phyloP scores from a whole-genome alignment of 495 filamentous ascomycete genomes.

The Sphaerosporella brunnea region DNA sequence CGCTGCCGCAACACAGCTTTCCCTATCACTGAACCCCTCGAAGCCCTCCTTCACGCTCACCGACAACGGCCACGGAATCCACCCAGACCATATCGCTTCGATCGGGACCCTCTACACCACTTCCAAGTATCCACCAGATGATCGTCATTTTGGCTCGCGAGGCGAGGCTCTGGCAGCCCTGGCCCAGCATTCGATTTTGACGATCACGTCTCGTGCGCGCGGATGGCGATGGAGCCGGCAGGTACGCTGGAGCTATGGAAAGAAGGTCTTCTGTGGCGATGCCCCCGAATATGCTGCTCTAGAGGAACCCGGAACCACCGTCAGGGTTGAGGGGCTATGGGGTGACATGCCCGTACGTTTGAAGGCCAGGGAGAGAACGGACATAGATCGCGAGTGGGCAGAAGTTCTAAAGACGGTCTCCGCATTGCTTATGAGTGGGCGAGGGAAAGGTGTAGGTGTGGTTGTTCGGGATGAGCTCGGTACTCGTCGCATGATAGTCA shows the following conservation, averaged over 20 bases:
- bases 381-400: constrained; percentile 54
- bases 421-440: constrained; percentile 51
- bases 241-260: constrained; percentile 28
- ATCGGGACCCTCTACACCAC: constrained; percentile 57
- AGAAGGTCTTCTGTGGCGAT: constrained; percentile 28
- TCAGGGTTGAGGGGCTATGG: constrained; percentile 72
- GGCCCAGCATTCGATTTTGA: constrained; percentile 56
- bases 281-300: constrained; percentile 31
- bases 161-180: constrained; percentile 68
- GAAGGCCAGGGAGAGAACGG: constrained; percentile 33
- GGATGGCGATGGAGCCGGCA: constrained; percentile 47
- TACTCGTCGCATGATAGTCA: constrained; percentile 17
- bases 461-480: constrained; percentile 29
- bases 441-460: constrained; percentile 28
- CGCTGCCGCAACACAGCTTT: constrained; percentile 52
- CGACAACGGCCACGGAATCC: constrained; percentile 73
- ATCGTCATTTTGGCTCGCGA: constrained; percentile 41
- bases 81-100: constrained; percentile 50
- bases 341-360: constrained; percentile 95
- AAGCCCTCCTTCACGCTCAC: constrained; percentile 70
- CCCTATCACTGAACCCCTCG: constrained; percentile 52
- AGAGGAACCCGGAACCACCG: constrained; percentile 54
- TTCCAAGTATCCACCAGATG: constrained; percentile 43
- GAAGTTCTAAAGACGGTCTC: constrained; percentile 40
- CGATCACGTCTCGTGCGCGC: constrained; percentile 58